Evolutionary conservation across 2,329 filamentous ascomycete genomes (phyloP).

Genomic region (Colletotrichum spaethianum): DNA sequence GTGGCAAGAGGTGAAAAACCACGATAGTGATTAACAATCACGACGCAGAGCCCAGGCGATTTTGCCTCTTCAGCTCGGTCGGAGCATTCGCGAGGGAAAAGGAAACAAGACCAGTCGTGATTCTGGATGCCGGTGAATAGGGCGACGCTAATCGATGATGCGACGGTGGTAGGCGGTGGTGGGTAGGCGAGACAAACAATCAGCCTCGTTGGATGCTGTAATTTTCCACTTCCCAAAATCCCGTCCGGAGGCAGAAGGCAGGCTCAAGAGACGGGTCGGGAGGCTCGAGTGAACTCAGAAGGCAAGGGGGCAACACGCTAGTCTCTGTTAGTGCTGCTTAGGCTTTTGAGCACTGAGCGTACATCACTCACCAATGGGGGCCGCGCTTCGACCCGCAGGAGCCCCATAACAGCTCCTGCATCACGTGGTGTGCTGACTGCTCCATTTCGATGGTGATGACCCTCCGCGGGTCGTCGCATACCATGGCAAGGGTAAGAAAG

Average conservation of each 20-base stretch:
- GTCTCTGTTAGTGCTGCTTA: neutral
- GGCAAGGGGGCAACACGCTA: slow-evolving; percentile 1
- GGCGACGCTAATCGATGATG: neutral
- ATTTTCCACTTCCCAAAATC: slow-evolving; percentile 20
- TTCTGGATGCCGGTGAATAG: neutral
- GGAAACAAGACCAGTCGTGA: slow-evolving; percentile 4
- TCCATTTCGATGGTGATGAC: neutral
- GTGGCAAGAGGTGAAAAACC: slow-evolving; percentile 27
- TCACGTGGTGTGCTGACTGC: slow-evolving; percentile 6
- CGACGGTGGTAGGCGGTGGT: neutral
- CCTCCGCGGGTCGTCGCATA: neutral
- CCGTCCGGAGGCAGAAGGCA: slow-evolving; percentile 1
- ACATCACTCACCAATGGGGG: neutral
- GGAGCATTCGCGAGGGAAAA: slow-evolving; percentile 25
- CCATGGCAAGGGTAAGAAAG: neutral
- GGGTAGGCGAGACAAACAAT: neutral
- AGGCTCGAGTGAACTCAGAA: slow-evolving; percentile 19
- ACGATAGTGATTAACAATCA: slow-evolving; percentile 35
- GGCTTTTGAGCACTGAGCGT: neutral
- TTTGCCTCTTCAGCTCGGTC: slow-evolving; percentile 35
- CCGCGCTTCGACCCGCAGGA: neutral
- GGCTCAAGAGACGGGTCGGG: slow-evolving; percentile 3
- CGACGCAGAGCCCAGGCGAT: slow-evolving; percentile 35
- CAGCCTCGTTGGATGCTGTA: slow-evolving; percentile 13
- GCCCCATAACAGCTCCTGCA: slow-evolving; percentile 1